Percentiles rank a stretch among this genome's conserved stretches.
Conservation (phyloP, 2,329 filamentous ascomycete genomes). For the Gaeumannomyces tritici region DNA sequence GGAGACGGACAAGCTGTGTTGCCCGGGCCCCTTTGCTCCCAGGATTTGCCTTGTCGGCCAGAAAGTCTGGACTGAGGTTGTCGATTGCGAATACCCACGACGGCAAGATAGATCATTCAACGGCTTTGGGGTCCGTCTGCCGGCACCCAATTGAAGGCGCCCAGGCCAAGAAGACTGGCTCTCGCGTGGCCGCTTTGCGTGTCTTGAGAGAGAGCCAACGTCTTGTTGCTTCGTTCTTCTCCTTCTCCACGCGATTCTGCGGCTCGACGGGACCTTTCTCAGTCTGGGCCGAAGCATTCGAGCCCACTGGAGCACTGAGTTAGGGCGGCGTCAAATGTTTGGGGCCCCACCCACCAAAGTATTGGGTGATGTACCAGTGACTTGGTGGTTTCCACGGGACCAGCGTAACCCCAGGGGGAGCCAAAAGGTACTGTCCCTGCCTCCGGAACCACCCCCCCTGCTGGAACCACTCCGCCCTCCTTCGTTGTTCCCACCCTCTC, state of each 20-base stretch:
- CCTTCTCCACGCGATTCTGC: background rate
- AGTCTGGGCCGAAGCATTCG: background rate
- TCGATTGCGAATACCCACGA: background rate
- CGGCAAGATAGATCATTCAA: background rate
- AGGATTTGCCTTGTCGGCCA: background rate
- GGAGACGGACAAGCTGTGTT: background rate
- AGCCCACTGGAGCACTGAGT: background rate
- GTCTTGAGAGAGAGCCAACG: background rate
- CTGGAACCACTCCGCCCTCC: constrained; percentile 2
- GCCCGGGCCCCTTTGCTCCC: background rate
- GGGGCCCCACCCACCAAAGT: background rate
- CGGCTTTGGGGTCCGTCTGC: background rate
- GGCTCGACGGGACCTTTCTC: background rate
- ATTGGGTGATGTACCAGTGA: constrained; percentile 1
- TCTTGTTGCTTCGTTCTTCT: no score
- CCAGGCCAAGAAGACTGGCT: background rate
- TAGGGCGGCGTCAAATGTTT: background rate
- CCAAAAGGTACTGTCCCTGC: background rate
- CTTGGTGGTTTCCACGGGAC: background rate
- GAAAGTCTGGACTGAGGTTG: background rate
- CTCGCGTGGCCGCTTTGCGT: background rate
- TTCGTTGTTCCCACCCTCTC: background rate
- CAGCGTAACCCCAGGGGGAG: background rate
- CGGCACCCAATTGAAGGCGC: background rate
- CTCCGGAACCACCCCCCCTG: background rate